Base-by-base conservation (phyloP, 2,329 filamentous ascomycete species). In the Coleophoma cylindrospora region DNA sequence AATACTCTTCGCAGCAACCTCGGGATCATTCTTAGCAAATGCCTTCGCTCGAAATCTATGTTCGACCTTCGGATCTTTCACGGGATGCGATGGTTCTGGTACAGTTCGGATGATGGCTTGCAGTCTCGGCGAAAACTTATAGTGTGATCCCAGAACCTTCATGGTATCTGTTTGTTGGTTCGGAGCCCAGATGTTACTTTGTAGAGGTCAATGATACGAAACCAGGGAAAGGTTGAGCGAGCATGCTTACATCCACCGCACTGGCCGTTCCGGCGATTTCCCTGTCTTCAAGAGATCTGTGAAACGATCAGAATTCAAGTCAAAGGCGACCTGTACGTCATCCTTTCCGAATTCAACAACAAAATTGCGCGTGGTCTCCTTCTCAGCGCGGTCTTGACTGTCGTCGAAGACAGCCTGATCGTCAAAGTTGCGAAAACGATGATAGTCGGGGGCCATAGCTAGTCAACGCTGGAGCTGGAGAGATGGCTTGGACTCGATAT, bases 181-280 rank as follows among this genome's bases (percentile, higher is more conserved):
- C 0, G 86, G 86, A 43, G 79, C 74, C 83, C 85, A 91, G 22
- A 91, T 76, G 54, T 90, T 88, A 57, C 80, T 84, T 27, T 27
- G 27, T 10, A 27, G 9, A 27, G 27, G 27, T 27, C 27, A 27
- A 27, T 27, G 27, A 5, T 27, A 2, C 9, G 27, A 27, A 3
- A 10, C 3, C 27, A 27, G 3, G 27, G 4, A 27, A 27, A 27
- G 27, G 6, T 27, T 10, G 7, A 34, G 48, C 34, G 33, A 34
- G 37, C 17, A 19, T 51, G 61, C 80, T 64, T 68, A 83, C 80
- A 90, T 88, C 87, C 87, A 91, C 65, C 86, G 75, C 4, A 86
- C 82, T 52, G 73, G 75, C 43, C 75, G 68, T 45, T 70, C 72
- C 48, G 36, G 46, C 2, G 58, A 43, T n/a, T 55, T 58, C 41